Evolutionary conservation across 352 stramenopile genomes (phyloP).

Genomic region (Phytophthora sojae): DNA sequence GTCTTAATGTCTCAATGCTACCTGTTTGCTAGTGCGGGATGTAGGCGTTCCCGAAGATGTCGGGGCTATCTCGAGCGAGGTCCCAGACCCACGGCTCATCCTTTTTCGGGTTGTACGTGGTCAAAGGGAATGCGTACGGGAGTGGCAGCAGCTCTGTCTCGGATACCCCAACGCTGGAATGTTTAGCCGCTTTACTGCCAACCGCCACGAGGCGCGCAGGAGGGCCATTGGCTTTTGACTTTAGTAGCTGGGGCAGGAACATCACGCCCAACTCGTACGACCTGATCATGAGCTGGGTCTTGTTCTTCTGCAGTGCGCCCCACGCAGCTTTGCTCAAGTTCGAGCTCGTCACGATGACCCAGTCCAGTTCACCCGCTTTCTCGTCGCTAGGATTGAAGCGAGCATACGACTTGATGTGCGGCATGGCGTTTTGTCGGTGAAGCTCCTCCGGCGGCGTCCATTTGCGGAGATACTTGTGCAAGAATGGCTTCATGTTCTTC

Average conservation of each 20-base stretch:
- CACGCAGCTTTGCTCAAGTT: conserved; percentile 89
- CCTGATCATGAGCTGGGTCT: conserved; percentile 82
- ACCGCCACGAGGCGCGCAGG: conserved; percentile 41
- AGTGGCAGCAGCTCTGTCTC: conserved; percentile 51
- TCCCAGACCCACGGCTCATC: conserved; percentile 90
- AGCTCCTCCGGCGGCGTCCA: conserved; percentile 66
- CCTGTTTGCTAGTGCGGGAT: conserved; percentile 44
- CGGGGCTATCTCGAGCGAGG: conserved; percentile 65
- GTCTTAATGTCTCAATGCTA: background rate
- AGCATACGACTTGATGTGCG: conserved; percentile 86
- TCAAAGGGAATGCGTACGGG: conserved; percentile 74
- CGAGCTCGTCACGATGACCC: conserved; percentile 80
- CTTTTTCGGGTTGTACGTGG: conserved; percentile 68
- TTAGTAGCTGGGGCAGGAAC: conserved; percentile 57
- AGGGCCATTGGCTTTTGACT: conserved; percentile 6
- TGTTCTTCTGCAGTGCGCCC: conserved; percentile 77
- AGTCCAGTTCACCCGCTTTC: conserved; percentile 54
- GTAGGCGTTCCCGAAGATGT: conserved; percentile 80
- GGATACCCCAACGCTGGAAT: conserved; percentile 7
- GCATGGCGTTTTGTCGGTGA: conserved; percentile 82
- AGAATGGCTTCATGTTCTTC: conserved; percentile 89
- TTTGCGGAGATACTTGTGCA: conserved; percentile 86
- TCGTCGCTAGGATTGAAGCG: conserved; percentile 54
- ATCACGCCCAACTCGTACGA: conserved; percentile 86
- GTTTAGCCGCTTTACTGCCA: conserved; percentile 38